Evolutionary conservation across 148 eudicot species (phyloP).

Genomic region (Arbutus unedo): DNA sequence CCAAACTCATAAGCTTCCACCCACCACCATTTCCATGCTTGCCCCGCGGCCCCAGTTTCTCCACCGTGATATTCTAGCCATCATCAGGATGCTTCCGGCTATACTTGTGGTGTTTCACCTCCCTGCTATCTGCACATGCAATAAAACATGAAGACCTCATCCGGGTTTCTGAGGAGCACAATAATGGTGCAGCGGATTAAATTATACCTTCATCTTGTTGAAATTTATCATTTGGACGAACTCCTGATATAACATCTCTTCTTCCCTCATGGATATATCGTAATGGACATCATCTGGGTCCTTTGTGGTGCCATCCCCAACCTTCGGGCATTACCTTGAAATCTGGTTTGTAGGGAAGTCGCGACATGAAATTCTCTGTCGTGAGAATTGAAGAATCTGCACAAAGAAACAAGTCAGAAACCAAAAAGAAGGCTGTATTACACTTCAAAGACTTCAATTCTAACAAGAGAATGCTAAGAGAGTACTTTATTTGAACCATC

Average conservation of each 20-base stretch:
- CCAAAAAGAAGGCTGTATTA: not conserved
- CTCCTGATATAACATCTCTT: slow-evolving; percentile 69
- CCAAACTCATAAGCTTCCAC: slow-evolving; percentile 64
- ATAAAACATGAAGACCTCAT: not conserved
- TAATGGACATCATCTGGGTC: slow-evolving; percentile 97
- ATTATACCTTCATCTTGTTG: slow-evolving; percentile 5
- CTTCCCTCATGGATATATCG: slow-evolving; percentile 93
- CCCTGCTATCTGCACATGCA: slow-evolving; percentile 47
- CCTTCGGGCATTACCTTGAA: slow-evolving; percentile 99
- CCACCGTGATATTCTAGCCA: slow-evolving; percentile 72
- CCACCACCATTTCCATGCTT: slow-evolving; percentile 88
- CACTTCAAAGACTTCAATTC: not conserved
- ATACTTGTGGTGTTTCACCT: slow-evolving; percentile 75
- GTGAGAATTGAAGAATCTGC: slow-evolving; percentile 74
- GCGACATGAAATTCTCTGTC: slow-evolving; percentile 94
- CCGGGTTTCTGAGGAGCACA: not conserved
- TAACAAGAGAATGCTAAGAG: not conserved
- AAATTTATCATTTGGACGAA: not conserved
- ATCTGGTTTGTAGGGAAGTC: slow-evolving; percentile 85
- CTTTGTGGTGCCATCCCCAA: slow-evolving; percentile 90
- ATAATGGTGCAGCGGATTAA: not conserved
- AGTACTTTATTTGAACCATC: not conserved
- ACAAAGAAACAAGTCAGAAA: slow-evolving; percentile 17
- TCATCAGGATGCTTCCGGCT: slow-evolving; percentile 75
- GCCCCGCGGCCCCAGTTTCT: slow-evolving; percentile 59